phyloP scores from a whole-genome alignment of 2,329 filamentous ascomycete genomes.

The Orbilia oligospora region DNA sequence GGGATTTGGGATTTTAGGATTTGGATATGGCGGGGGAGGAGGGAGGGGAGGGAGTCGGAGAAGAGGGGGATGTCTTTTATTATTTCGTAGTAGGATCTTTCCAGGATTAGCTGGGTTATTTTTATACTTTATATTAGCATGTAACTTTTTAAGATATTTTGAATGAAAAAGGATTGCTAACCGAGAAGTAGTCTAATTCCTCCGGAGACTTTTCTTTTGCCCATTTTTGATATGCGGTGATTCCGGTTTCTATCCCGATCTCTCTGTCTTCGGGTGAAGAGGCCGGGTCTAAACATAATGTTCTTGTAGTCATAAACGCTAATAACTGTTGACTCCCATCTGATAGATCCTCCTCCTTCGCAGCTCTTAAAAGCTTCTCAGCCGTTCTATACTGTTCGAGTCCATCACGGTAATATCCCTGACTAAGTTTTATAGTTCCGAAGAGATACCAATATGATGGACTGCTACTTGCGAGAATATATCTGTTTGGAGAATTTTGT shows the following conservation, averaged over 20 bases:
- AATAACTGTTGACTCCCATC: constrained; percentile 39
- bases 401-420: constrained; percentile 51
- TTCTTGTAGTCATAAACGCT: constrained; percentile 32
- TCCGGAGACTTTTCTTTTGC: constrained; percentile 23
- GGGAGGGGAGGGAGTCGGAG: not conserved
- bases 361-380: constrained; percentile 10
- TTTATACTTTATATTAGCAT: not conserved
- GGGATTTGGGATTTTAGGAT: constrained; percentile 42
- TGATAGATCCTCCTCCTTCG: constrained; percentile 37
- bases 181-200: constrained; percentile 47
- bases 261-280: constrained; percentile 20
- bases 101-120: constrained; percentile 28
- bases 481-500: not conserved
- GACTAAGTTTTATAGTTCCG: constrained; percentile 44
- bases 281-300: constrained; percentile 24
- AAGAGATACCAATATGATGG: constrained; percentile 46
- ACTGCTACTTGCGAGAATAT: constrained; percentile 4
- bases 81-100: constrained; percentile 41
- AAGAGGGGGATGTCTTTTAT: constrained; percentile 30
- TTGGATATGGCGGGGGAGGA: constrained; percentile 35
- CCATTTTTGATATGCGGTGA: constrained; percentile 40
- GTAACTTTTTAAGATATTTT: no score
- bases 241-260: constrained; percentile 1
- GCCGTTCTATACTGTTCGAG: constrained; percentile 32
- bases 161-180: not conserved